Evolutionary conservation across 2,329 filamentous ascomycete species (phyloP), one percentile per base, ranked within the genome.

Genomic region (Neopestalotiopsis sp.): DNA sequence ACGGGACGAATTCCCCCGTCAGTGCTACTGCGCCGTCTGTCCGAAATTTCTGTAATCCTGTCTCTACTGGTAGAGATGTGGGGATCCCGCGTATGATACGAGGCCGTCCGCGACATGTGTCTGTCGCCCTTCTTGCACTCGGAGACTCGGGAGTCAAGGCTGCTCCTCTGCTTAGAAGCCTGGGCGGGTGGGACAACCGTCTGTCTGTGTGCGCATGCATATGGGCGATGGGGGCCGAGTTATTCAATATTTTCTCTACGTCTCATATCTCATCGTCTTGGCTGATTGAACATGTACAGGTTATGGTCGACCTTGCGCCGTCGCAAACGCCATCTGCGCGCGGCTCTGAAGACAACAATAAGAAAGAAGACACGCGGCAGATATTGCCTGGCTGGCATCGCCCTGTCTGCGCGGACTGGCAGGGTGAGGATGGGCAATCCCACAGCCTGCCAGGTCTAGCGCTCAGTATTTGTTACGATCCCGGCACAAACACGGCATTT

Each of bases 111-210:
- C 34, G 61, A 32, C 14, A n/a, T 57, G 14, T 6, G n/a, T 17
- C 34, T 63, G 14, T 63, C 61, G 61, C 61, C 65, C 28, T 67
- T 49, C 56, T 49, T 67, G 58, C 34, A 32, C 56, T 67, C 56
- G 38, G 20, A 67, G 49, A 61, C 56, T 67, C 61, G 65, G 63
- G 65, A 67, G 65, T 67, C 56, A 67, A 67, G 56, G 53, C 65
- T 67, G 65, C 65, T 67, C 65, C 64, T 66, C 17, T 58, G 49
- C 64, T 38, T 53, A 67, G 65, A 67, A 67, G 65, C 65, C 65
- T 67, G 65, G 65, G 65, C 65, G 65, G 65, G 65, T 67, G 56
- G 65, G 65, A 67, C 56, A 42, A 61, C 38, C 56, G 65, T 67
- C 38, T 14, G 20, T 34, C 32, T 24, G 38, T 58, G 30, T 61